Conservation (phyloP, 352 stramenopile genomes). For the Aphanomyces astaci region DNA sequence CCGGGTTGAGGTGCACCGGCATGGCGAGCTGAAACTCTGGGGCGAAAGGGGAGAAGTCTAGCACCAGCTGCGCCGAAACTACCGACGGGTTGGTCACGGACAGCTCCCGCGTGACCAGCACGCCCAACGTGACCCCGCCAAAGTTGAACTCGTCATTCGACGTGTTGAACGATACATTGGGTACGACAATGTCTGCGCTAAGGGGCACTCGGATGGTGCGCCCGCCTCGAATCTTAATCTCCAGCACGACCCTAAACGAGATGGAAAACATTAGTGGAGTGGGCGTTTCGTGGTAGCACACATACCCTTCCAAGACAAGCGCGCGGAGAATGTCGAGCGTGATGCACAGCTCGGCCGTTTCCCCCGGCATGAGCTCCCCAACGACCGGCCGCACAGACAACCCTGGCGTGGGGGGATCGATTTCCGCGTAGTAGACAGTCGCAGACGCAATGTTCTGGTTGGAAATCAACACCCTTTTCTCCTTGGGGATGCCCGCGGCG, state of each 20-base stretch:
- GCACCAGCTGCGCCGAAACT: conserved; percentile 68
- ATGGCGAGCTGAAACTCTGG: conserved; percentile 66
- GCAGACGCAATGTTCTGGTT: conserved; percentile 30
- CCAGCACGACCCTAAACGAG: conserved; percentile 21
- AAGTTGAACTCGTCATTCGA: conserved; percentile 54
- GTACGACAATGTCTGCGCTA: conserved; percentile 55
- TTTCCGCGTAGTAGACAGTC: conserved; percentile 48
- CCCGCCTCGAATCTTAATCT: conserved; percentile 61
- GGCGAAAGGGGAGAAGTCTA: conserved; percentile 49
- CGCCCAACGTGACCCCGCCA: conserved; percentile 71
- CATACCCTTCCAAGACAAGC: conserved; percentile 34
- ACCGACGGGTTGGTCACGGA: conserved; percentile 69
- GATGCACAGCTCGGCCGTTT: conserved; percentile 44
- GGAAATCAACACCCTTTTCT: conserved; percentile 32
- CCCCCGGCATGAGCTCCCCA: conserved; percentile 39
- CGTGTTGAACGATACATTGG: conserved; percentile 45
- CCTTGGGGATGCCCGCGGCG: conserved; percentile 60
- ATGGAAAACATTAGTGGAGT: too few species aligned
- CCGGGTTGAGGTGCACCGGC: conserved; percentile 37
- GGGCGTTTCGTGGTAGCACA: too few species aligned
- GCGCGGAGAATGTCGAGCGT: conserved; percentile 49
- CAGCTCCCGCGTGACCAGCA: conserved; percentile 48
- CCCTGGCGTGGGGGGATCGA: conserved; percentile 41
- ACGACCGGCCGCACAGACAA: conserved; percentile 38
- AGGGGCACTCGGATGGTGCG: conserved; percentile 62